A percentile compares a stretch with the other conserved stretches of the same genome.
phyloP scores from a whole-genome alignment of 805 yeast species.

The Myxozyma neotropica region DNA sequence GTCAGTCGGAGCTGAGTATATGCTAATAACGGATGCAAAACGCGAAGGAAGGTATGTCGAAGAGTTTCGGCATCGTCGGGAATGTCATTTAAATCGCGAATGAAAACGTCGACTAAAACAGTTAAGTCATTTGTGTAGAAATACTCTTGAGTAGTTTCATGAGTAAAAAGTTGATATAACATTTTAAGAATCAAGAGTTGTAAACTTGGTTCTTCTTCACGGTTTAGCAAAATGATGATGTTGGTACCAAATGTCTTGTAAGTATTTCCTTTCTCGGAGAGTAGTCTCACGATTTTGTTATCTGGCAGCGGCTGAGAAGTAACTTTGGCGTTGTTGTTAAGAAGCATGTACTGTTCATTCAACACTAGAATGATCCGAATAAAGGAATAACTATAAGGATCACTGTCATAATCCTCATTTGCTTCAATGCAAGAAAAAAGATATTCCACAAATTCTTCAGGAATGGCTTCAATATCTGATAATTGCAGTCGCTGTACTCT shows the following conservation, averaged over 20 bases:
- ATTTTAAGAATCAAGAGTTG: slow-evolving; percentile 80
- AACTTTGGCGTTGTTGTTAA: slow-evolving; percentile 36
- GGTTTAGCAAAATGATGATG: slow-evolving; percentile 72
- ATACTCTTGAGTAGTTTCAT: slow-evolving; percentile 62
- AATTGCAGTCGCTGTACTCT: slow-evolving; percentile 51
- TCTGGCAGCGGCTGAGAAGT: slow-evolving; percentile 2
- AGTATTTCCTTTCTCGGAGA: slow-evolving; percentile 50
- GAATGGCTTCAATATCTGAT: slow-evolving; percentile 49
- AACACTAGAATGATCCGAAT: slow-evolving; percentile 71
- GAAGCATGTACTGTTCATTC: slow-evolving; percentile 86
- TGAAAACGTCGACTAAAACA: slow-evolving; percentile 78
- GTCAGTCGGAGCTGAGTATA: slow-evolving; percentile 62
- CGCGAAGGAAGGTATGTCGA: slow-evolving; percentile 72
- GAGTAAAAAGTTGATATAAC: slow-evolving; percentile 71
- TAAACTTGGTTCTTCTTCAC: slow-evolving; percentile 63
- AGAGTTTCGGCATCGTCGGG: slow-evolving; percentile 58
- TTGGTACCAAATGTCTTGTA: slow-evolving; percentile 66
- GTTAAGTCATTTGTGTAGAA: slow-evolving; percentile 82
- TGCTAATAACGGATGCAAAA: slow-evolving; percentile 68
- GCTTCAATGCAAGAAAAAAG: slow-evolving; percentile 52
- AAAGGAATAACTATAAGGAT: slow-evolving; percentile 64
- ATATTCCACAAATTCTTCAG: slow-evolving; percentile 51
- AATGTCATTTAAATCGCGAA: slow-evolving; percentile 75
- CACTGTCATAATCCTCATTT: slow-evolving; percentile 46
- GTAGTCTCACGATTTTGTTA: slow-evolving; percentile 59